A percentile compares a stretch with the other conserved stretches of the same genome.
These are phyloP conservation scores for Stemphylium lycopersici DNA, from an alignment of 2,329 filamentous ascomycete genomes.

Conservation along the genomic window DNA sequence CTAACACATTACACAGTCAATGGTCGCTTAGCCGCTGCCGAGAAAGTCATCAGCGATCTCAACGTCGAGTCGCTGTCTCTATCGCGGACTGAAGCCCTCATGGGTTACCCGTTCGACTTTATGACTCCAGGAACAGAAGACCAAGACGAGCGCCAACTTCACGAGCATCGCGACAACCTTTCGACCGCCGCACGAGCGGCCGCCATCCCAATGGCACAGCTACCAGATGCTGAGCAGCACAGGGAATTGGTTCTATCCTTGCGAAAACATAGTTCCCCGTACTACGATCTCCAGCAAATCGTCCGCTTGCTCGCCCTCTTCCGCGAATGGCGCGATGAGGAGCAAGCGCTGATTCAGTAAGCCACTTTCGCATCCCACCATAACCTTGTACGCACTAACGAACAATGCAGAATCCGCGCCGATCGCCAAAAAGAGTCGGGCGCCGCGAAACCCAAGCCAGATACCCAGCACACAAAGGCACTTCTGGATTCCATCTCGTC, in stretches of 20 bases:
- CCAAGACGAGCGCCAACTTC: constrained; percentile 32
- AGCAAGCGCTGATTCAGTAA: constrained; percentile 48
- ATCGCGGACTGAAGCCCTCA: constrained; percentile 51
- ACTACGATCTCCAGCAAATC: constrained; percentile 53
- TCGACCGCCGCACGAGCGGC: constrained; percentile 24
- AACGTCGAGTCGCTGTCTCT: constrained; percentile 55
- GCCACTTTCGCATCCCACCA: neutral
- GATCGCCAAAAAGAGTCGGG: constrained; percentile 18
- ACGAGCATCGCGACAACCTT: constrained; percentile 28
- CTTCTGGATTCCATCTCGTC: constrained; percentile 49
- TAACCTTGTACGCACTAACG: constrained; percentile 9
- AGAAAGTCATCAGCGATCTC: constrained; percentile 59
- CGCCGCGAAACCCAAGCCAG: constrained; percentile 20
- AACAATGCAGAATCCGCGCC: constrained; percentile 13
- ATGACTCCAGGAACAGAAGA: constrained; percentile 33
- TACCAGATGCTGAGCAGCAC: constrained; percentile 32
- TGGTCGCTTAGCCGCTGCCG: constrained; percentile 62
- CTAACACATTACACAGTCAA: constrained; percentile 39
- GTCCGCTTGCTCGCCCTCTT: constrained; percentile 52
- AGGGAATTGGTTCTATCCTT: constrained; percentile 26
- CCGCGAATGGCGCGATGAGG: constrained; percentile 51
- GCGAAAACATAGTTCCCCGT: constrained; percentile 38
- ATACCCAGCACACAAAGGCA: constrained; percentile 44
- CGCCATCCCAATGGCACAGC: constrained; percentile 25
- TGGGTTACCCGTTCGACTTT: constrained; percentile 47